Evolutionary conservation across 2,329 filamentous ascomycete genomes (phyloP), one percentile per base, ranked within the genome.

Genomic region (Simplicillium aogashimaense): DNA sequence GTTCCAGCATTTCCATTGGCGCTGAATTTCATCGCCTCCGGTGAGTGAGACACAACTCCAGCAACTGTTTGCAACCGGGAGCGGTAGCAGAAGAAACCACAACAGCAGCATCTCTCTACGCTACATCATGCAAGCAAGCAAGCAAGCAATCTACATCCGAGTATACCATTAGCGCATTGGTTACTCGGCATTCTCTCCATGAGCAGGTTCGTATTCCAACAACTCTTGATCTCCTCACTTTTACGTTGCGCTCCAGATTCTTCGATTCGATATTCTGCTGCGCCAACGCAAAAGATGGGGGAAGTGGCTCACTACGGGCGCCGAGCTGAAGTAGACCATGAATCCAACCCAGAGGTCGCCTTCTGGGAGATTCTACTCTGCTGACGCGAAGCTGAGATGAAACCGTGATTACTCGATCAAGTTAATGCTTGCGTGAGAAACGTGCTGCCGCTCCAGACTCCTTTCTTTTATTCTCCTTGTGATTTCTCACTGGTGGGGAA

Each of bases 381-480:
- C 49, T 53, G 58, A 64, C 56, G 76, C 68, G 76, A 88, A 77
- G 86, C 86, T 90, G 86, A 92, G 86, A 90, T 82, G 81, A 83
- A 78, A 92, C 86, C 85, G 86, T 89, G 71, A 83, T 79, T 81
- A 90, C 85, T 90, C 85, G 86, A 92, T 86, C 86, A 92, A 92
- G 86, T 86, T 90, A 92, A 90, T 88, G 83, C 86, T 92, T 92
- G 86, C 86, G 86, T 90, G 86, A 81, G 86, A 84, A 90, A 89
- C 74, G 86, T 90, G 85, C 83, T 89, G 85, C 85, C 85, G 84
- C 84, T 86, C 78, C 67, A 62, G 59, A 56, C 51, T 53, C 58
- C 54, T 51, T 49, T 42, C 45, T 47, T 46, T 50, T 50, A 40
- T 47, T 46, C 40, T 53, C 51, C 47, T n/a, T 20, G 37, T 30